phyloP scores from a whole-genome alignment of 148 eudicot species.

The Spergularia marina region DNA sequence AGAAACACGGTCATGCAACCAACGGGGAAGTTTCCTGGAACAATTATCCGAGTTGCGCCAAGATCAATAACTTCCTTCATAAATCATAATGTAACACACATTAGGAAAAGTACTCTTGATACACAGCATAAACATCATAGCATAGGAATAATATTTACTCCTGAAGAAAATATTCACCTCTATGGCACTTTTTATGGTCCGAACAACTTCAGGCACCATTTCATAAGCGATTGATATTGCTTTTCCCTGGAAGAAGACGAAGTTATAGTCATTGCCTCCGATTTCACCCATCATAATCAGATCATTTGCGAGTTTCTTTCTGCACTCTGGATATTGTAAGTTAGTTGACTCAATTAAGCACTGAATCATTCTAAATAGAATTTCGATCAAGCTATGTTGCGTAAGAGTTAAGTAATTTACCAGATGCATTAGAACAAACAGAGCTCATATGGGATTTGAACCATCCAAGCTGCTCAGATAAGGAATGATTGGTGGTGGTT shows the following conservation, averaged over 20 bases:
- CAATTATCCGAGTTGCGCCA: slow-evolving; percentile 14
- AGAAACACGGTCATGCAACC: slow-evolving; percentile 24
- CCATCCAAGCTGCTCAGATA: slow-evolving; percentile 20
- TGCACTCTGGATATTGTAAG: slow-evolving; percentile 6
- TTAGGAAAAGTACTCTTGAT: too few species aligned
- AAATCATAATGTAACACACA: too few species aligned
- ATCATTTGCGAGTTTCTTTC: slow-evolving; percentile 4
- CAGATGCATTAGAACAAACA: slow-evolving; percentile 9
- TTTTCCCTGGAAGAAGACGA: slow-evolving; percentile 23
- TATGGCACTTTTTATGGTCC: slow-evolving; percentile 18
- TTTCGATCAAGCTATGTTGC: background rate
- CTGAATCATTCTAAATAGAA: background rate
- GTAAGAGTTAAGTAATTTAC: background rate
- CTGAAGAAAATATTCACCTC: slow-evolving; percentile 12
- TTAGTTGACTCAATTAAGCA: background rate
- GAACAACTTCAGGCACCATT: slow-evolving; percentile 26
- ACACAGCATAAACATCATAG: too few species aligned
- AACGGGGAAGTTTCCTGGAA: slow-evolving; percentile 28
- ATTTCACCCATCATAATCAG: slow-evolving; percentile 35
- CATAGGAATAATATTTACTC: too few species aligned
- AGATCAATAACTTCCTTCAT: slow-evolving; percentile 24
- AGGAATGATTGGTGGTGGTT: slow-evolving; percentile 15
- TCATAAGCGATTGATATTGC: slow-evolving; percentile 7
- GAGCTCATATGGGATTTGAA: slow-evolving; percentile 23
- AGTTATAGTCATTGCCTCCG: slow-evolving; percentile 45